These are phyloP conservation scores for Stenogyne calaminthoides DNA, from an alignment of 305 asterid genomes.

Conservation along the genomic window DNA sequence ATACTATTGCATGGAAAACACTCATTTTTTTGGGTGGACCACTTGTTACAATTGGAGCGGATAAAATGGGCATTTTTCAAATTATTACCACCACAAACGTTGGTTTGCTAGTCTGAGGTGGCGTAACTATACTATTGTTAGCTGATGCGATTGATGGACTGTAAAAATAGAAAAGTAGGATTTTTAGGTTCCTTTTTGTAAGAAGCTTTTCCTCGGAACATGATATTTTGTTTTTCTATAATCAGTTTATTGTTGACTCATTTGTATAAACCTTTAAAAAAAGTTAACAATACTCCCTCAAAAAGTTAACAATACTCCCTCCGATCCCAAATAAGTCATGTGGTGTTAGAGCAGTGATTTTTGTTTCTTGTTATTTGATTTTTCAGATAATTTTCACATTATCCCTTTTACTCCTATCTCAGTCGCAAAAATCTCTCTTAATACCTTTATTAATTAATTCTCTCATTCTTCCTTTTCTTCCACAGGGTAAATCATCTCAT, in stretches of 20 bases:
- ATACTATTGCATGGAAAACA: not conserved
- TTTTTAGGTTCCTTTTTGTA: not conserved
- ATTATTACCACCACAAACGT: not conserved
- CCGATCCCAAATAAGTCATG: no score
- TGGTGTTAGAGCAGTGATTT: no score
- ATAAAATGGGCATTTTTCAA: not conserved
- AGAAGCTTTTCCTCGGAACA: no score
- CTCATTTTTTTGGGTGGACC: not conserved
- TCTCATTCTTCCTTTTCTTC: no score
- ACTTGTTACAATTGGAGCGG: not conserved
- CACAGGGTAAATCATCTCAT: no score
- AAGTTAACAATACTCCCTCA: not conserved
- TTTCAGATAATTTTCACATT: no score
- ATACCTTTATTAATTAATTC: no score
- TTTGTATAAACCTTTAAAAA: not conserved
- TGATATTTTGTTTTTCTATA: no score
- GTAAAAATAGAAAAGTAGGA: not conserved
- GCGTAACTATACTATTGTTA: not conserved
- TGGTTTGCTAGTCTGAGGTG: not conserved
- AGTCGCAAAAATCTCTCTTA: no score
- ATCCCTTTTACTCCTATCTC: no score
- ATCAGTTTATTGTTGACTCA: not conserved
- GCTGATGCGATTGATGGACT: not conserved
- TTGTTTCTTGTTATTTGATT: no score
- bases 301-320: no score